phyloP scores from a whole-genome alignment of 2,329 filamentous ascomycete genomes.

The Chrysoporthe puriensis region DNA sequence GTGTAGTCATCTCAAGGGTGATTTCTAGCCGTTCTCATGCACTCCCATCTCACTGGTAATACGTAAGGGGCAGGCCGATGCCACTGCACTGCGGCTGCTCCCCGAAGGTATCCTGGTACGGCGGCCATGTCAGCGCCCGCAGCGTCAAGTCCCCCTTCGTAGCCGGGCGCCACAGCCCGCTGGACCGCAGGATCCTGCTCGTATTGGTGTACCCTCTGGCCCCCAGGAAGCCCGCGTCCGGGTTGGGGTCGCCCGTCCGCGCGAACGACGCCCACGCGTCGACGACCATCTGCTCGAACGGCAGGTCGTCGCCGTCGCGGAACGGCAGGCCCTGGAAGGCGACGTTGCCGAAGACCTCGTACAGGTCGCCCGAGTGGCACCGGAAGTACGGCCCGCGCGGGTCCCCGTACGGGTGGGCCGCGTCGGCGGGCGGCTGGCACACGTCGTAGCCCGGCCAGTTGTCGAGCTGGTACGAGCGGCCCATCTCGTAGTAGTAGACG shows the following conservation, averaged over 20 bases:
- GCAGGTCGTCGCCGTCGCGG: slow-evolving; percentile 49
- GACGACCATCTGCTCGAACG: slow-evolving; percentile 43
- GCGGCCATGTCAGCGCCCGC: slow-evolving; percentile 51
- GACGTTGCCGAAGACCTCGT: slow-evolving; percentile 58
- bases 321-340: slow-evolving; percentile 44
- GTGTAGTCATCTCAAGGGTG: not conserved
- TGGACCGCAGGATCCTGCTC: slow-evolving; percentile 30
- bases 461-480: slow-evolving; percentile 56
- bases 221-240: slow-evolving; percentile 46
- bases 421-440: slow-evolving; percentile 46
- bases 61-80: slow-evolving; percentile 49
- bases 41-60: slow-evolving; percentile 39
- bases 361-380: slow-evolving; percentile 60
- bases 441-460: slow-evolving; percentile 58
- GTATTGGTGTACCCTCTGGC: slow-evolving; percentile 45
- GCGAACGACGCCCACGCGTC: slow-evolving; percentile 58
- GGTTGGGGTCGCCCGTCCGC: slow-evolving; percentile 54
- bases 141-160: slow-evolving; percentile 44
- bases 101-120: slow-evolving; percentile 44
- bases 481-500: slow-evolving; percentile 64
- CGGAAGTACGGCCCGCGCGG: slow-evolving; percentile 50
- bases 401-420: slow-evolving; percentile 46
- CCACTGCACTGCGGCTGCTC: slow-evolving; percentile 56
- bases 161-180: slow-evolving; percentile 43
- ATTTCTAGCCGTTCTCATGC: not conserved